Evolutionary conservation across 2,329 filamentous ascomycete genomes (phyloP).

Genomic region (Atkinsonella hypoxylon): DNA sequence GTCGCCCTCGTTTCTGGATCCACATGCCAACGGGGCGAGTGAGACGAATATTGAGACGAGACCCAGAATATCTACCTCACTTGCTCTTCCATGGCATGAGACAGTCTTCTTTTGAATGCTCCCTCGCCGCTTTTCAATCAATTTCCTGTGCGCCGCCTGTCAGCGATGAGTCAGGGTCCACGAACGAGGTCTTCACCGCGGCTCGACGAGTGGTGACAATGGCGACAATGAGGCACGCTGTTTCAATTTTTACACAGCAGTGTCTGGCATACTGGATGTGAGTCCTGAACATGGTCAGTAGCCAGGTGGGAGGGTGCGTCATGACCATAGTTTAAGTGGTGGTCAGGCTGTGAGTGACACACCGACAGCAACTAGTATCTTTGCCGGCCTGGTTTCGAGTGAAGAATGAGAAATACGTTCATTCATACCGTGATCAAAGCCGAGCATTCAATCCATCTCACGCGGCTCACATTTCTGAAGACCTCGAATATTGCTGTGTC

Average conservation of each 20-base stretch:
- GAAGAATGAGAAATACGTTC: too few species aligned
- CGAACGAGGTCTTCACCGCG: background rate
- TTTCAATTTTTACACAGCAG: background rate
- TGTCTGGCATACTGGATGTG: background rate
- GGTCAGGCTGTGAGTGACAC: too few species aligned
- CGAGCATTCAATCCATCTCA: too few species aligned
- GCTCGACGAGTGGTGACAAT: background rate
- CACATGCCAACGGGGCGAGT: background rate
- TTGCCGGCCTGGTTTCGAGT: too few species aligned
- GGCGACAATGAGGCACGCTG: background rate
- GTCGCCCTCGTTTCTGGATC: background rate
- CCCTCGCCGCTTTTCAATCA: background rate
- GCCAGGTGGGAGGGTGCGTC: background rate
- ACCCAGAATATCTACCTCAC: background rate
- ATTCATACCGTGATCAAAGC: too few species aligned
- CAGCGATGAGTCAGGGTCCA: background rate
- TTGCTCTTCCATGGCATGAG: too few species aligned
- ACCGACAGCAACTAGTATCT: too few species aligned
- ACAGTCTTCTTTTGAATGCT: background rate
- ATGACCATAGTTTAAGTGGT: background rate
- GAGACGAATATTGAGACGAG: constrained; percentile 3
- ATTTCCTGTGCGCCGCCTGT: background rate
- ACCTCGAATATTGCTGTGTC: too few species aligned
- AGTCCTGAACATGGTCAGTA: background rate
- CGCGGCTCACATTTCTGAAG: too few species aligned